phyloP scores from a whole-genome alignment of 768 basidiomycete species.

The Rhizopogon vinicolor region DNA sequence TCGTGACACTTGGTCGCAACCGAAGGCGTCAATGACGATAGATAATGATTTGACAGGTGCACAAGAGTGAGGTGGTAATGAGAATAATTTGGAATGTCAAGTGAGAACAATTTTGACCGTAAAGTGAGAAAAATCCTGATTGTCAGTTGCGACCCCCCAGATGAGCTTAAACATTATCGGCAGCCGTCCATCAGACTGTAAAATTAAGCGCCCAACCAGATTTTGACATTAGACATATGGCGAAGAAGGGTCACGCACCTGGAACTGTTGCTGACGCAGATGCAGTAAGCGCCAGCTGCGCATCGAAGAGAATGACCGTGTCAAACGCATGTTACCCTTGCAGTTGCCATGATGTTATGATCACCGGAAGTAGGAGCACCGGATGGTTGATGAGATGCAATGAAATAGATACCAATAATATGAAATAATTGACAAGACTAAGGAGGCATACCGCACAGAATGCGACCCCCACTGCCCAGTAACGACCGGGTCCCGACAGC shows the following conservation, averaged over 20 bases:
- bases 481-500: background rate
- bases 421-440: background rate
- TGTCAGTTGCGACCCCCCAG: background rate
- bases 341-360: slow-evolving; percentile 1
- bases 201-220: background rate
- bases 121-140: background rate
- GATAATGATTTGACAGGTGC: background rate
- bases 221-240: background rate
- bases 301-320: background rate
- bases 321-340: slow-evolving; percentile 1
- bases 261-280: background rate
- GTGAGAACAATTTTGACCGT: too few species aligned
- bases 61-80: background rate
- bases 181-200: background rate
- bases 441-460: too few species aligned
- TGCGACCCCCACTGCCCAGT: background rate
- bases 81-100: background rate
- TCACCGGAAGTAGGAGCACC: background rate
- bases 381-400: background rate
- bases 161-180: background rate
- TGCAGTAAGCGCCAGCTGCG: background rate
- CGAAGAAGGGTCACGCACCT: background rate
- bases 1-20: background rate
- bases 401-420: background rate
- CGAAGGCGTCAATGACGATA: background rate